phyloP scores from a whole-genome alignment of 768 basidiomycete species.

The Termitomyces sp. region DNA sequence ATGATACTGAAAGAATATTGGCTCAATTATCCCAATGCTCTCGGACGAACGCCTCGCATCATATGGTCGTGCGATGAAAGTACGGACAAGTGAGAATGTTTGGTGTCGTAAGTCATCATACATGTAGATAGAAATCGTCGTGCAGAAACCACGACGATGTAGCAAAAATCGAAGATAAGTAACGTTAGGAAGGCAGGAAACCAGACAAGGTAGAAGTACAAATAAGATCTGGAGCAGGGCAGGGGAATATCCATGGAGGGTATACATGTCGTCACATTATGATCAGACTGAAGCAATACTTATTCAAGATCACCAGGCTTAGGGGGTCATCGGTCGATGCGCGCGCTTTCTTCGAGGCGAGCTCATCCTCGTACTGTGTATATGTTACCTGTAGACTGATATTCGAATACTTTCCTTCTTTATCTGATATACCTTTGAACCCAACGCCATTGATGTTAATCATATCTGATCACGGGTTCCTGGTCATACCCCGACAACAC shows the following conservation, averaged over 20 bases:
- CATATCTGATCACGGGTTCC: no score
- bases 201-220: slow-evolving; percentile 4
- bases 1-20: not conserved
- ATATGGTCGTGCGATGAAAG: not conserved
- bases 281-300: slow-evolving; percentile 25
- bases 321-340: no score
- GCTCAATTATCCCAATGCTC: not conserved
- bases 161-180: not conserved
- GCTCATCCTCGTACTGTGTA: no score
- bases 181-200: not conserved
- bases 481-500: no score
- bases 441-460: no score
- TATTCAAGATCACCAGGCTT: slow-evolving; percentile 49
- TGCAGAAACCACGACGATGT: not conserved
- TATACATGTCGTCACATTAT: not conserved
- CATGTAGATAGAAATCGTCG: not conserved
- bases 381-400: no score
- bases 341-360: no score
- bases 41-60: not conserved
- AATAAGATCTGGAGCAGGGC: not conserved
- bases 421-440: no score
- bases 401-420: no score
- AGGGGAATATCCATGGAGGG: not conserved
- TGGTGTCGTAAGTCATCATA: not conserved
- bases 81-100: not conserved